Base-by-base conservation (phyloP, 495 filamentous ascomycete species). In the Penicillium maclennaniae region DNA sequence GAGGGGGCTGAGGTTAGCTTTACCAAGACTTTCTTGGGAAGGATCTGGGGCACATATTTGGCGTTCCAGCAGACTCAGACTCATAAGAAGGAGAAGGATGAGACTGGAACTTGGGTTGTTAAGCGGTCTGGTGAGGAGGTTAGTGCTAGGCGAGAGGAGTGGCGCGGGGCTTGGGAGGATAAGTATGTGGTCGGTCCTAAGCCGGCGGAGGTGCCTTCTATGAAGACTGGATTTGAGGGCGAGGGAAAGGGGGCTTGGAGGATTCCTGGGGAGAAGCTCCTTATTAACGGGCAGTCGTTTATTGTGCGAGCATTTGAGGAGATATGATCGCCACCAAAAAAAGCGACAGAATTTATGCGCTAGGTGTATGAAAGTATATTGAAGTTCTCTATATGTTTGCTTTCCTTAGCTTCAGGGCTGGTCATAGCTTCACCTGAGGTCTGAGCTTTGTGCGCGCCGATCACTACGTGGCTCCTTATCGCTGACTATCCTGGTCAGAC, bases 61-160 rank as follows among this genome's bases (percentile, higher is more conserved):
- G 69, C 60, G 14, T 36, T 75, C 8, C 61, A 63, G 7, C 72
- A 75, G 54, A 41, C n/a, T 7, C 68, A 71, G 53, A 54, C 48
- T 42, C 51, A 62, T 41, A 43, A 34, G 25, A 55, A 54, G 3
- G 20, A 39, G 14, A 52, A 40, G 23, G 59, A 52, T 16, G 45
- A 62, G 6, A 36, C 54, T 14, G 64, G 63, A 6, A 43, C 36
- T 0, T 52, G 47, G 31, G 43, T 53, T 20, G 47, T 65, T 4
- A 55, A 54, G 34, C 68, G 60, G 43, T 61, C 58, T 7, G 68
- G 69, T 4, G 57, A 39, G 38, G 64, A 59, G 17, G 72, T 71
- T 27, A 73, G 67, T 63, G 68, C 65, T 4, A 45, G 68, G 27
- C 52, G 70, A 43, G 72, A 75, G 45, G 72, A 74, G 28, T 75